A percentile compares a stretch with the other conserved stretches of the same genome.
phyloP scores from a whole-genome alignment of 2,329 filamentous ascomycete species.

The Immersiporthe knoxdaviesiana region DNA sequence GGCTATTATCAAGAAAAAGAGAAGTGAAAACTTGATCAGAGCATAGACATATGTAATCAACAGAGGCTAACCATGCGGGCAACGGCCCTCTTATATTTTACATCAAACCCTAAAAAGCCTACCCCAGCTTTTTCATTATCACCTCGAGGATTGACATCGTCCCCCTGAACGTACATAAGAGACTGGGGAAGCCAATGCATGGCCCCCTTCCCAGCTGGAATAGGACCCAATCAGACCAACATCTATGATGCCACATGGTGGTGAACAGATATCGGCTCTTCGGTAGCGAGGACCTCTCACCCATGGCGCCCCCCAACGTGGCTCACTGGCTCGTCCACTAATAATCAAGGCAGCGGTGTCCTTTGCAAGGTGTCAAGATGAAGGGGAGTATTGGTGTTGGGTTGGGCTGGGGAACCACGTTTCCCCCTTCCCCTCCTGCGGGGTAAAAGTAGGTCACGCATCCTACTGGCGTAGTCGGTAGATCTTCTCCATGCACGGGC shows the following conservation, averaged over 20 bases:
- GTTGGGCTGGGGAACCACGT: background rate
- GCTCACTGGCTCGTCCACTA: background rate
- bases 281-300: background rate
- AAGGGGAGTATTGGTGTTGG: too few species aligned
- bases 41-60: too few species aligned
- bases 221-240: too few species aligned
- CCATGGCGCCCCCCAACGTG: background rate
- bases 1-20: too few species aligned
- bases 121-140: background rate
- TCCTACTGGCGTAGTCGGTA: background rate
- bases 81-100: background rate
- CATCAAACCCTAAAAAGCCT: background rate
- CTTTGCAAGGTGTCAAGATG: background rate
- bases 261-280: background rate
- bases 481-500: constrained; percentile 4
- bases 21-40: too few species aligned
- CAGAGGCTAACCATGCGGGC: background rate
- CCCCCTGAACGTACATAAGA: background rate
- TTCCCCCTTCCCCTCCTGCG: background rate
- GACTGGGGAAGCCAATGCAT: background rate
- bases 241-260: background rate
- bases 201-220: too few species aligned
- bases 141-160: background rate
- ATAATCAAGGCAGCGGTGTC: background rate
- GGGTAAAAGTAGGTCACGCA: constrained; percentile 7